phyloP scores from a whole-genome alignment of 192 early-diverging fungal genomes.

The Entomortierella parvispora region DNA sequence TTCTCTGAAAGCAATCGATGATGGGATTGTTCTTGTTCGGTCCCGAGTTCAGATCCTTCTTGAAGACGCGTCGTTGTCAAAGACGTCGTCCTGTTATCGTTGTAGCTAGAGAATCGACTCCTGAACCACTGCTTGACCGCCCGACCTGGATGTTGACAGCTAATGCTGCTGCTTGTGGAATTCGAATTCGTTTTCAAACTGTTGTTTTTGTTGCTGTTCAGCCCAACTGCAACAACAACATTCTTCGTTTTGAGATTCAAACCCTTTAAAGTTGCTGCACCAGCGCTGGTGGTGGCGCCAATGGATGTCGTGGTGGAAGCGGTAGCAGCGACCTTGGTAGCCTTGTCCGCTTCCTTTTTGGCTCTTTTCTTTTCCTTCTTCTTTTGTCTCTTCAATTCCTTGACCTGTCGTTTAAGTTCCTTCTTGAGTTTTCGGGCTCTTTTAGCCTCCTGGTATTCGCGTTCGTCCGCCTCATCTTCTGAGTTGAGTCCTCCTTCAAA shows the following conservation, averaged over 20 bases:
- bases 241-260: too few relatives aligned
- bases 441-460: conserved; percentile 40
- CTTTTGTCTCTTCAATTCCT: conserved; percentile 13
- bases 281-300: not conserved
- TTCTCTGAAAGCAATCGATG: not conserved
- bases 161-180: too few relatives aligned
- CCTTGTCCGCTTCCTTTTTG: not conserved
- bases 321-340: not conserved
- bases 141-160: too few relatives aligned
- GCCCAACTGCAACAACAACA: too few relatives aligned
- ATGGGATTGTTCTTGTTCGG: conserved; percentile 4
- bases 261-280: too few relatives aligned
- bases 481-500: conserved; percentile 6
- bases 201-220: too few relatives aligned
- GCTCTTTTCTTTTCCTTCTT: conserved; percentile 7
- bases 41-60: conserved; percentile 6
- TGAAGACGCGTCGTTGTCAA: not conserved
- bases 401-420: conserved; percentile 17
- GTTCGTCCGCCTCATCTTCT: conserved; percentile 39
- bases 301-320: not conserved
- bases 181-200: too few relatives aligned
- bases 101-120: too few relatives aligned
- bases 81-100: too few relatives aligned
- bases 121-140: too few relatives aligned
- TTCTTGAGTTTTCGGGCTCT: conserved; percentile 22